These are phyloP conservation scores for Podospora australis DNA, from an alignment of 495 filamentous ascomycete species.

Conservation along the genomic window DNA sequence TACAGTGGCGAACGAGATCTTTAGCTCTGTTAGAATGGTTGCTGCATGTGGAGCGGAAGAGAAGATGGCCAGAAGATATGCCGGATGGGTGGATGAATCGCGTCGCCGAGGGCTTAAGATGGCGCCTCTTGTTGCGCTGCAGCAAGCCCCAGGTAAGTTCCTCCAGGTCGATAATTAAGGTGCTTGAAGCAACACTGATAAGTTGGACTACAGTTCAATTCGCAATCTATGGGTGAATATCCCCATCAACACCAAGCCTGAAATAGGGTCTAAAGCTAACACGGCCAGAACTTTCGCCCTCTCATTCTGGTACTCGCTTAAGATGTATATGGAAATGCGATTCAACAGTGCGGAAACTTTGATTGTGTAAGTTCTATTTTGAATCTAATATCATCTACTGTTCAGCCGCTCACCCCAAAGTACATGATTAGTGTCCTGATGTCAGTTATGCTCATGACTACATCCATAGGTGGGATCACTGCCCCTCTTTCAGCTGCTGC, in stretches of 20 bases:
- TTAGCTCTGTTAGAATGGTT: conserved; percentile 52
- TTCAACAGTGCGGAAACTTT: conserved; percentile 33
- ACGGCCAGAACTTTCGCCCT: conserved; percentile 37
- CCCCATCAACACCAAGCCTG: background rate
- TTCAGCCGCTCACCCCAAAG: conserved; percentile 1
- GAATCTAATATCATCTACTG: background rate
- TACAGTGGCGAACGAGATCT: conserved; percentile 52
- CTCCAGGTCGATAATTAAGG: background rate
- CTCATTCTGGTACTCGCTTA: conserved; percentile 38
- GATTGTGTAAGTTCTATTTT: conserved; percentile 39
- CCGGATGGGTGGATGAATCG: conserved; percentile 51
- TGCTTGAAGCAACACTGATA: conserved; percentile 8
- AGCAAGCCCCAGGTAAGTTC: conserved; percentile 36
- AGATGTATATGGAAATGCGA: conserved; percentile 22
- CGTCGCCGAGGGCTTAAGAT: conserved; percentile 46
- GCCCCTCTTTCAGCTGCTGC: conserved; percentile 43
- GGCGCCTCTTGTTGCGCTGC: conserved; percentile 42
- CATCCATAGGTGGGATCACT: conserved; percentile 44
- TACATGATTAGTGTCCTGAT: conserved; percentile 46
- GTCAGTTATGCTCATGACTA: conserved; percentile 51
- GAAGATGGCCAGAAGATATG: conserved; percentile 47
- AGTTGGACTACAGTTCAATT: conserved; percentile 29
- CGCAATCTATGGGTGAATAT: conserved; percentile 35
- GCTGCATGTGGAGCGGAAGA: conserved; percentile 57
- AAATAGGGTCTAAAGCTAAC: conserved; percentile 2